Conservation (phyloP, 2,329 filamentous ascomycete genomes). For the Huntiella decipiens region DNA sequence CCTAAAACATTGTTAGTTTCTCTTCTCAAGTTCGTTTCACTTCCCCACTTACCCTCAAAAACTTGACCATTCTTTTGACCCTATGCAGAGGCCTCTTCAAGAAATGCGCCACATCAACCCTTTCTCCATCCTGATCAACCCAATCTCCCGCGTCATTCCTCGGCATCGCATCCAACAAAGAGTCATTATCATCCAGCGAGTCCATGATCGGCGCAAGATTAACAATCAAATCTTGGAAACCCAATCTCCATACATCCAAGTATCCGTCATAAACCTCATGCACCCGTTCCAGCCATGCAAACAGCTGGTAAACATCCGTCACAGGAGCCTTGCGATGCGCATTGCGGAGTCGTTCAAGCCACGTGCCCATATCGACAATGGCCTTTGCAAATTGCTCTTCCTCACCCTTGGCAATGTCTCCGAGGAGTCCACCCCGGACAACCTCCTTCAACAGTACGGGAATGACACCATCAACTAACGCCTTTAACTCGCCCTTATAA, state of each 20-base stretch:
- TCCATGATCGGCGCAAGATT: constrained; percentile 58
- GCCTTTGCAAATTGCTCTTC: constrained; percentile 52
- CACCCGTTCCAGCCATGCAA: constrained; percentile 65
- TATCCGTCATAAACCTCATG: constrained; percentile 71
- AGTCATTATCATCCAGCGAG: constrained; percentile 37
- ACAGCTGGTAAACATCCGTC: constrained; percentile 49
- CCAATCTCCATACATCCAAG: constrained; percentile 71
- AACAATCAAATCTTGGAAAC: constrained; percentile 86
- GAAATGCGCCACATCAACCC: constrained; percentile 84
- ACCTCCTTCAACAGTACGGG: constrained; percentile 78
- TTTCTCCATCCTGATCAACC: constrained; percentile 58
- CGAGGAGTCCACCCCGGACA: constrained; percentile 29
- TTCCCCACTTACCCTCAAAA: constrained; percentile 42
- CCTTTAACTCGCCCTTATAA: constrained; percentile 80
- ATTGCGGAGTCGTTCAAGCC: constrained; percentile 64
- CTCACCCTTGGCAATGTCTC: neutral
- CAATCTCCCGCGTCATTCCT: constrained; percentile 47
- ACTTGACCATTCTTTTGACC: constrained; percentile 71
- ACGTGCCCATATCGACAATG: constrained; percentile 85
- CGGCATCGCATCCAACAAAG: constrained; percentile 38
- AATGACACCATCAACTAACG: constrained; percentile 84
- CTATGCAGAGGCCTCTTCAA: constrained; percentile 76
- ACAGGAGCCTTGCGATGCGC: constrained; percentile 66
- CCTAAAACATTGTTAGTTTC: constrained; percentile 17
- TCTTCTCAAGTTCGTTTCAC: neutral